Evolutionary conservation across 805 yeast species (phyloP).

Genomic region (Torulaspora maleeae): DNA sequence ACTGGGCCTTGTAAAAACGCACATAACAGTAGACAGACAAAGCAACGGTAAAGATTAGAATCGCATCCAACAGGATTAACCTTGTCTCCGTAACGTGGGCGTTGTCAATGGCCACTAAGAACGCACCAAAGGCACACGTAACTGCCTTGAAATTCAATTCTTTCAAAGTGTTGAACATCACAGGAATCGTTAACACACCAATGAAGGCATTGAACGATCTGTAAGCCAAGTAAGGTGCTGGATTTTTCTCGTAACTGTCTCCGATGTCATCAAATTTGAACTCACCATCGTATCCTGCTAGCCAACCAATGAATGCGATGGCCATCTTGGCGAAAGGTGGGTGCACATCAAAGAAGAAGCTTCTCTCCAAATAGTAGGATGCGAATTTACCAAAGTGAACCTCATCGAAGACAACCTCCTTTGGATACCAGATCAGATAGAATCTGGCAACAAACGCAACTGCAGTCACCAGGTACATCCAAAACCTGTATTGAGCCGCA

Average conservation of each 20-base stretch:
- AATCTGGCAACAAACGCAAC: conserved; percentile 66
- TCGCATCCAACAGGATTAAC: conserved; percentile 86
- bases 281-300: conserved; percentile 85
- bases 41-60: conserved; percentile 79
- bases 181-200: conserved; percentile 77
- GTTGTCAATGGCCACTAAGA: conserved; percentile 77
- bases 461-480: conserved; percentile 56
- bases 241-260: conserved; percentile 66
- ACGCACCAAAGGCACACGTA: conserved; percentile 71
- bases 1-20: conserved; percentile 63
- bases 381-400: conserved; percentile 87
- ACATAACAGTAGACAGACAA: conserved; percentile 72
- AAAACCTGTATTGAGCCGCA: conserved; percentile 40
- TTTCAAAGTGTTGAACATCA: conserved; percentile 79
- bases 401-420: conserved; percentile 79
- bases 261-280: conserved; percentile 92
- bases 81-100: conserved; percentile 90
- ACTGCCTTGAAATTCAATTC: conserved; percentile 75
- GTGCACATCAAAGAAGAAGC: conserved; percentile 93
- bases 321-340: conserved; percentile 96
- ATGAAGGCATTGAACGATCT: conserved; percentile 75
- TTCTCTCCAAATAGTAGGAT: conserved; percentile 77
- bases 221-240: conserved; percentile 82
- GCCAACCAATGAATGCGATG: conserved; percentile 84
- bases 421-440: conserved; percentile 56